Base-by-base conservation (phyloP, 202 grass and related monocot species). In the Bolboschoenoplectus hybrid region DNA sequence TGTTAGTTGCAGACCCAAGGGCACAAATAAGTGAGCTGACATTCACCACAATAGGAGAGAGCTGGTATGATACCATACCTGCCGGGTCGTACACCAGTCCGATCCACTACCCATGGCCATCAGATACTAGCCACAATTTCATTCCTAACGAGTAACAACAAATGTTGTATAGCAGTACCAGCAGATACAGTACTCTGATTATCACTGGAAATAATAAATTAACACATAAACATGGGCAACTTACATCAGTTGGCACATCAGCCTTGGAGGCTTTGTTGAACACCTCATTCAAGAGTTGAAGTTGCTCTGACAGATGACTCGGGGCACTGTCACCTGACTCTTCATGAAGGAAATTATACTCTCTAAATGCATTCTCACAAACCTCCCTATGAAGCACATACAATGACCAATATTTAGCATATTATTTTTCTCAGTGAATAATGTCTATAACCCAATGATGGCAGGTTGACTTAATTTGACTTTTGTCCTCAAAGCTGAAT, bases 341-440 rank as follows among this genome's bases (percentile, higher is more conserved):
- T 47, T 85, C 89, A 57, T 89, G 89, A 82, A 97, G 87, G 88
- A 94, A 94, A 86, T 92, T 89, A 20, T 92, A 89, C 84, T 97
- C 90, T 86, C 81, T 80, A 12, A 97, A 68, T 82, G 94, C 92
- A 87, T 56, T 94, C 92, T 97, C 89, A 70, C 92, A 97, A 3
- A 86, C 78, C 74, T 91, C 86, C 86, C 94, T 97, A 69, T 46
- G 63, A 32, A 40, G 74, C 49, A 55, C 26, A 77, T 41, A 53
- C 5, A 34, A 79, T n/a, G 39, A 79, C 52, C 7, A 79, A 60
- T 58, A 40, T 41, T 79, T 60, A 60, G 35, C 35, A 60, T 79
- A 60, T 57, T 17, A n/a, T 58, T 34, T 79, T 79, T 43, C 49
- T 77, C 73, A 0, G 1, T 1, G 0, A 41, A 58, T 58, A 58